Percentiles rank a stretch among this genome's conserved stretches.
These are phyloP conservation scores for Pichia californica DNA, from an alignment of 805 yeast genomes.

Conservation along the genomic window DNA sequence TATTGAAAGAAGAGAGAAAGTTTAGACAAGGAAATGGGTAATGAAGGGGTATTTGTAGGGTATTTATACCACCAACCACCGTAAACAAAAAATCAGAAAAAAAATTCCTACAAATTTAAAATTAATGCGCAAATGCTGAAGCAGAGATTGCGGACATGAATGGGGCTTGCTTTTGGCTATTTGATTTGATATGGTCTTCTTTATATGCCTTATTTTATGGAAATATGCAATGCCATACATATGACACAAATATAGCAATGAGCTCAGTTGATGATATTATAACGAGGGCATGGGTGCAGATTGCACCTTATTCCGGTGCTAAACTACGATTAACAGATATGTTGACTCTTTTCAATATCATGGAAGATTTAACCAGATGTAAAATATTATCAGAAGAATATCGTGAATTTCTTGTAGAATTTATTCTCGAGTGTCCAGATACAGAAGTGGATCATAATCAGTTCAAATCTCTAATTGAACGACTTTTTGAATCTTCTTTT, in stretches of 20 bases:
- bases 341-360: conserved; percentile 10
- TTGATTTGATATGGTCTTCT: too few relatives aligned
- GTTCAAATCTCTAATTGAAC: conserved; percentile 15
- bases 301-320: background rate
- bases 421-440: conserved; percentile 12
- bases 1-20: too few relatives aligned
- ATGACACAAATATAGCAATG: background rate
- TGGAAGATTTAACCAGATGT: conserved; percentile 9
- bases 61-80: too few relatives aligned
- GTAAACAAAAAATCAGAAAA: too few relatives aligned
- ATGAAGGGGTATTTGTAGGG: too few relatives aligned
- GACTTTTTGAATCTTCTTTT: conserved; percentile 13
- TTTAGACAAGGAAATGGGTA: too few relatives aligned
- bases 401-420: conserved; percentile 15
- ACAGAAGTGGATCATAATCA: conserved; percentile 9
- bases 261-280: background rate
- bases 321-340: conserved; percentile 10
- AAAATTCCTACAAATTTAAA: too few relatives aligned
- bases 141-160: too few relatives aligned
- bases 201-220: too few relatives aligned
- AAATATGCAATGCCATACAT: too few relatives aligned
- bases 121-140: too few relatives aligned
- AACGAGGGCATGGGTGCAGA: conserved; percentile 10
- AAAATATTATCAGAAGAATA: conserved; percentile 13
- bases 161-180: too few relatives aligned